phyloP scores from a whole-genome alignment of 805 yeast species.

The Metschnikowia lunata region DNA sequence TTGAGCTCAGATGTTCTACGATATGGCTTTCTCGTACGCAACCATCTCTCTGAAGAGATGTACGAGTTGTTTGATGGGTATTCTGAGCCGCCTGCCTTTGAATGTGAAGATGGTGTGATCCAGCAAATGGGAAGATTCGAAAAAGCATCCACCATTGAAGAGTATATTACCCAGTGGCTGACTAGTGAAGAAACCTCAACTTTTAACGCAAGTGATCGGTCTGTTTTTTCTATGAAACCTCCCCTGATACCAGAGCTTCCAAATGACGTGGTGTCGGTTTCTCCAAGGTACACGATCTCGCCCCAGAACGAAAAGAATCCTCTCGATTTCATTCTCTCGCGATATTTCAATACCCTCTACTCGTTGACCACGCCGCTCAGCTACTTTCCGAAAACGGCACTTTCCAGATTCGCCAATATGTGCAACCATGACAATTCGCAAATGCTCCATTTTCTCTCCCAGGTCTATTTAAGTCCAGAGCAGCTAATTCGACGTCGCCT shows the following conservation, averaged over 20 bases:
- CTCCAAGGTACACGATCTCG: conserved; percentile 7
- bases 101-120: no score
- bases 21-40: conserved; percentile 4
- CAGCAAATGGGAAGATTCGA: no score
- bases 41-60: background rate
- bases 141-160: background rate
- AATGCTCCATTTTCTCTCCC: conserved; percentile 22
- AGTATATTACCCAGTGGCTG: conserved; percentile 1
- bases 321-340: conserved; percentile 24
- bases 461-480: conserved; percentile 31
- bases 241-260: conserved; percentile 4
- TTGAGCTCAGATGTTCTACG: conserved; percentile 3
- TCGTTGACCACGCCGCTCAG: conserved; percentile 38
- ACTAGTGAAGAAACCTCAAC: background rate
- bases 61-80: conserved; percentile 8
- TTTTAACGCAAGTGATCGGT: background rate
- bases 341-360: conserved; percentile 36
- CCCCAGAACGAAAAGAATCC: conserved; percentile 25
- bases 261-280: background rate
- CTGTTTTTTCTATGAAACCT: conserved; percentile 18
- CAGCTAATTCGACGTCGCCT: conserved; percentile 42
- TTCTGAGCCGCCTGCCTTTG: background rate
- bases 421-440: conserved; percentile 25
- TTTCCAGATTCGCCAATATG: conserved; percentile 43
- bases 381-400: conserved; percentile 47